A percentile compares a stretch with the other conserved stretches of the same genome.
Evolutionary conservation across 176 grass and related monocot species (phyloP).

Genomic region (Thinopyrum elongatum): DNA sequence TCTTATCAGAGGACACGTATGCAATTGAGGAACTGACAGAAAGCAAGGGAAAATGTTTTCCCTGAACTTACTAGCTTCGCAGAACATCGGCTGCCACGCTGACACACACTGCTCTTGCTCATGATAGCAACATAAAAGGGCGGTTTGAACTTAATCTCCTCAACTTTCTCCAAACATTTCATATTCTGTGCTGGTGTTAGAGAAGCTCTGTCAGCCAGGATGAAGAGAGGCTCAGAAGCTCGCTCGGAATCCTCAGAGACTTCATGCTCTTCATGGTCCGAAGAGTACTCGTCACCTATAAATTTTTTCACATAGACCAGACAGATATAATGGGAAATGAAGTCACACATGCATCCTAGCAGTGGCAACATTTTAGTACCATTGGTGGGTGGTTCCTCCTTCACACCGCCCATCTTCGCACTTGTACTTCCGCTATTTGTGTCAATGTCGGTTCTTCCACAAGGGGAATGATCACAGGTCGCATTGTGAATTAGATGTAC

Average conservation of each 20-base stretch:
- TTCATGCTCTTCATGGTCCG: neutral
- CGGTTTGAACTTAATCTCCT: constrained; percentile 1
- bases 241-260: neutral
- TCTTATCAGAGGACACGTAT: neutral
- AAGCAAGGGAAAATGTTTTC: neutral
- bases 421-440: neutral
- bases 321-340: neutral
- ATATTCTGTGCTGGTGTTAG: constrained; percentile 19
- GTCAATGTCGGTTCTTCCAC: neutral
- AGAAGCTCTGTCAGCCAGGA: neutral
- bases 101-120: constrained; percentile 16
- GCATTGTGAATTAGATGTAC: constrained; percentile 24
- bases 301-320: neutral
- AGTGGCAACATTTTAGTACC: neutral
- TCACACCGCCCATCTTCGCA: neutral
- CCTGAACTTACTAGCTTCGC: neutral
- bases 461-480: neutral
- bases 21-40: neutral
- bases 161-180: constrained; percentile 14
- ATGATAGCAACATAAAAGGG: constrained; percentile 35
- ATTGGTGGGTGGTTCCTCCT: neutral
- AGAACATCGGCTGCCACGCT: neutral
- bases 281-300: constrained; percentile 5
- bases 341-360: neutral
- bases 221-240: neutral